Evolutionary conservation across 202 grass and related monocot genomes (phyloP).

Genomic region (Carex sylvatica): DNA sequence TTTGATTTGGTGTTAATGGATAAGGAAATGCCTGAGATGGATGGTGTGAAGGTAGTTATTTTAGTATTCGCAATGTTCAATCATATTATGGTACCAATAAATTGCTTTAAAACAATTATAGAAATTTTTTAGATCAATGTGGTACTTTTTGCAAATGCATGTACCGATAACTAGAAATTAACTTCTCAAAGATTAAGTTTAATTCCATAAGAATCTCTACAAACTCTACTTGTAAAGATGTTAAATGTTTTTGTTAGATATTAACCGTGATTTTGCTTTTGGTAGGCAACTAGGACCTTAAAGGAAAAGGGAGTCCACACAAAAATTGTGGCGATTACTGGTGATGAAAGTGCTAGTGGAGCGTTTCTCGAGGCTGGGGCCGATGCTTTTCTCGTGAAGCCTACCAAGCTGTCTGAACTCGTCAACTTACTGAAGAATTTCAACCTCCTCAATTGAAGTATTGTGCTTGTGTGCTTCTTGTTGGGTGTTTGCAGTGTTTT

Average conservation of each 20-base stretch:
- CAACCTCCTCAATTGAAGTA: slow-evolving; percentile 2
- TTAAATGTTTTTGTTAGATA: background rate
- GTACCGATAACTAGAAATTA: too few species aligned
- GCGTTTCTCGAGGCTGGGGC: slow-evolving; percentile 23
- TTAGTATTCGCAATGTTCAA: background rate
- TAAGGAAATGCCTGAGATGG: slow-evolving; percentile 25
- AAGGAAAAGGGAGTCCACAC: background rate
- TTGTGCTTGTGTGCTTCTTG: background rate
- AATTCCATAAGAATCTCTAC: background rate
- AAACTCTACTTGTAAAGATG: background rate
- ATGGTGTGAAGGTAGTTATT: slow-evolving; percentile 28
- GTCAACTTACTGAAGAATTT: background rate
- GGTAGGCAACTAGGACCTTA: slow-evolving; percentile 11
- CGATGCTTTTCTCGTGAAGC: slow-evolving; percentile 23
- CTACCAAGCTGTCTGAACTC: background rate
- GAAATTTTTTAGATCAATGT: background rate
- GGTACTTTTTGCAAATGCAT: too few species aligned
- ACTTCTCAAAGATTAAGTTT: background rate
- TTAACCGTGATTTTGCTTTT: slow-evolving; percentile 6
- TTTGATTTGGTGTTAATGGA: slow-evolving; percentile 25
- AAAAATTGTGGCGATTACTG: slow-evolving; percentile 24
- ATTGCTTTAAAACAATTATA: background rate
- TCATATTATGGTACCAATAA: background rate
- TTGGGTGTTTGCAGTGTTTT: background rate
- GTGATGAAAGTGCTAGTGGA: background rate